A percentile compares a stretch with the other conserved stretches of the same genome.
Evolutionary conservation across 345 rosid species (phyloP).

Genomic region (Eucalyptus viminalis): DNA sequence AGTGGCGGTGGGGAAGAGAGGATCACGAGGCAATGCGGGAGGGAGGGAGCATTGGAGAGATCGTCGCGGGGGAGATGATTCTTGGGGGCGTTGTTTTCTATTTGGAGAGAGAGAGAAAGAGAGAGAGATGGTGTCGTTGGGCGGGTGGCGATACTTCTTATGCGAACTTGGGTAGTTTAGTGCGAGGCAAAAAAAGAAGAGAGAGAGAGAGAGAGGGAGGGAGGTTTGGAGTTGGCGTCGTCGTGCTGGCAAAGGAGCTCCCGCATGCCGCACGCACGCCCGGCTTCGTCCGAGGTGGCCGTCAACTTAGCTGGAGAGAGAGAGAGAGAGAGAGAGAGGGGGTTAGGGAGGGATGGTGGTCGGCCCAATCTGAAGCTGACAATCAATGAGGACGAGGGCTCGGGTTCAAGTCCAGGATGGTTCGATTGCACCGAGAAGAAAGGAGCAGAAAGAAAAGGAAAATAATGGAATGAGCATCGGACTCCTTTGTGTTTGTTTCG

Average conservation of each 20-base stretch:
- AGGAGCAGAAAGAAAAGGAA: neutral
- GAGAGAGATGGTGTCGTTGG: neutral
- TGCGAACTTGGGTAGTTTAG: neutral
- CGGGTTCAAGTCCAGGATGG: neutral
- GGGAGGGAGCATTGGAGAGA: neutral
- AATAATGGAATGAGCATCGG: neutral
- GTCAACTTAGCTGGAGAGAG: neutral
- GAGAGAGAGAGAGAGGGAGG: no score
- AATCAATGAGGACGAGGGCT: neutral
- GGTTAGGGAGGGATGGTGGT: neutral
- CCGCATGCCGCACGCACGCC: neutral
- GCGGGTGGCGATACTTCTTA: neutral
- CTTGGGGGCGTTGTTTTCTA: neutral
- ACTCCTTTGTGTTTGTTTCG: neutral
- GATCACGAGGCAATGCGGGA: neutral
- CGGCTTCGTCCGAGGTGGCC: neutral
- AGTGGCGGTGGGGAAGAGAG: neutral
- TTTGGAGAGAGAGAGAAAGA: neutral
- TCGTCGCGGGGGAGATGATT: neutral
- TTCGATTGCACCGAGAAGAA: neutral
- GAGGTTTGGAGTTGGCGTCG: neutral
- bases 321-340: no score
- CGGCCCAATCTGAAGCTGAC: neutral
- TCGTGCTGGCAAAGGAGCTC: neutral
- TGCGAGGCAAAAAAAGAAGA: neutral